Percentiles rank a stretch among this genome's conserved stretches.
These are phyloP conservation scores for Xylariaceae sp. DNA, from an alignment of 2,329 filamentous ascomycete genomes.

Conservation along the genomic window DNA sequence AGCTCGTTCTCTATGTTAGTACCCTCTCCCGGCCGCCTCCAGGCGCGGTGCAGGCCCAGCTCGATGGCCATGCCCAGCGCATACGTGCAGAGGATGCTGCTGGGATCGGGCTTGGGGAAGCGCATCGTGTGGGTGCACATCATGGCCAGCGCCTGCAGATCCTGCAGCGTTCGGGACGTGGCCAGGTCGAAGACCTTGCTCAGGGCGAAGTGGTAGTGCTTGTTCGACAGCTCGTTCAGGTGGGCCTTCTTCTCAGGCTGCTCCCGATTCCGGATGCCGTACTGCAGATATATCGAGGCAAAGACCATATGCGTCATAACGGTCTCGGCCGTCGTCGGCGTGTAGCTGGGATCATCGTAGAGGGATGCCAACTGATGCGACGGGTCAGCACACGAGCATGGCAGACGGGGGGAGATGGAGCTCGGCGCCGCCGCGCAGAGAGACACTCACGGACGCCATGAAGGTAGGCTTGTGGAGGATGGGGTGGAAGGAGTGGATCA, in stretches of 20 bases:
- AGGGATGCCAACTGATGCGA: constrained; percentile 48
- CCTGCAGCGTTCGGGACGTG: constrained; percentile 52
- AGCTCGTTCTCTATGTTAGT: constrained; percentile 63
- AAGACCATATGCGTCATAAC: constrained; percentile 74
- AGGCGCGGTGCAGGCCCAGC: constrained; percentile 66
- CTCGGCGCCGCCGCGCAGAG: too few relatives aligned
- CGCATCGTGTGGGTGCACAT: constrained; percentile 65
- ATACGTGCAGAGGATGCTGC: constrained; percentile 58
- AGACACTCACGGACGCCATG: constrained; percentile 53
- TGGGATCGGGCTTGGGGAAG: constrained; percentile 72
- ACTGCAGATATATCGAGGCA: constrained; percentile 70
- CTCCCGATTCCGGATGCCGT: constrained; percentile 60
- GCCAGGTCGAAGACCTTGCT: constrained; percentile 61
- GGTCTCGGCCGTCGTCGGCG: constrained; percentile 54
- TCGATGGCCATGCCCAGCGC: constrained; percentile 66
- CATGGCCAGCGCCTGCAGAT: constrained; percentile 66
- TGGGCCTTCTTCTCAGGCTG: constrained; percentile 44
- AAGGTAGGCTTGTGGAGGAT: constrained; percentile 71
- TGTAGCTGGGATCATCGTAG: constrained; percentile 61
- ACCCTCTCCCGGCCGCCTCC: constrained; percentile 38
- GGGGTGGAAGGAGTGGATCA: constrained; percentile 64
- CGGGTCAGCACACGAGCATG: constrained; percentile 9
- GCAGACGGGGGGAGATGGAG: too few relatives aligned
- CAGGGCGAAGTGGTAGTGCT: constrained; percentile 70
- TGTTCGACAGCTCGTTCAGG: constrained; percentile 60